Conservation (phyloP, 1,284 basidiomycete genomes). For the Puccinia coronata region DNA sequence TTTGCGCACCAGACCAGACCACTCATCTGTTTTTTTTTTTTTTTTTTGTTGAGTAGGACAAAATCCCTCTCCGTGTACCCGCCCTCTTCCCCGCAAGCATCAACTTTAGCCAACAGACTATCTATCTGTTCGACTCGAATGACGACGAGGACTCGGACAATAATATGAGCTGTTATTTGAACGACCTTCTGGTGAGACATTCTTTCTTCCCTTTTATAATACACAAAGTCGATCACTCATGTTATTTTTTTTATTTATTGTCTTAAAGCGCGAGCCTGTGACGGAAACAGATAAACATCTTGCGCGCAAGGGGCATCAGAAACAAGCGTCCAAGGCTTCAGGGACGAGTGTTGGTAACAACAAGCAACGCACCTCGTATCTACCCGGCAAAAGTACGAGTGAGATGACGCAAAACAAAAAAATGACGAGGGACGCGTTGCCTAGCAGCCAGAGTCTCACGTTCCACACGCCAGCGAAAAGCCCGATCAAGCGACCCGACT, state of each 20-base stretch:
- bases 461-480: background rate
- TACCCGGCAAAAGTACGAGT: too few species aligned
- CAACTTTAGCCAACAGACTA: slow-evolving; percentile 25
- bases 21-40: too few species aligned
- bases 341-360: too few species aligned
- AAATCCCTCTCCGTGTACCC: background rate
- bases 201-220: background rate
- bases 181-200: slow-evolving; percentile 6
- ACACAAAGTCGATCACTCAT: background rate
- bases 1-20: too few species aligned
- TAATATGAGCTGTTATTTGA: background rate
- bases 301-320: too few species aligned
- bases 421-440: too few species aligned
- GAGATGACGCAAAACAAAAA: too few species aligned
- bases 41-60: slow-evolving; percentile 13
- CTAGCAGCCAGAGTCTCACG: background rate
- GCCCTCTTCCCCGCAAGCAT: slow-evolving; percentile 18
- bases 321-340: too few species aligned
- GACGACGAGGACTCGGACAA: background rate
- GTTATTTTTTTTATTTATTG: too few species aligned
- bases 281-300: too few species aligned
- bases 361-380: background rate
- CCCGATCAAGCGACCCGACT: background rate
- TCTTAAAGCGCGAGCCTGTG: background rate
- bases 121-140: slow-evolving; percentile 12